Evolutionary conservation across 441 rosid genomes (phyloP).

Genomic region (Lepidium campestre): DNA sequence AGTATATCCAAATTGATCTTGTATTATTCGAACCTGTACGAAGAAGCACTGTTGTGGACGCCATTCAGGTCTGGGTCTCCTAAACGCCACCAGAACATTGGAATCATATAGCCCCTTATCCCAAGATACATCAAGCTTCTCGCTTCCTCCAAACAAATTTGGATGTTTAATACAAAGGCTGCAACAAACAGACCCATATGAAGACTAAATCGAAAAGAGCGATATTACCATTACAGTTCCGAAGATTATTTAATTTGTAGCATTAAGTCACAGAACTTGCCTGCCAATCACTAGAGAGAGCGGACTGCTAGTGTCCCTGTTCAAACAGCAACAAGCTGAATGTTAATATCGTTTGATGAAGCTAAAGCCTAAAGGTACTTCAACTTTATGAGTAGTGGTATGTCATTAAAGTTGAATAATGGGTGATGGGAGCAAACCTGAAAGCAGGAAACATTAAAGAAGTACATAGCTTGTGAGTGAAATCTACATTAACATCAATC

Average conservation of each 20-base stretch:
- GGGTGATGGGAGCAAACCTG: conserved; percentile 39
- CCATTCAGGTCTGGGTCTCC: conserved; percentile 95
- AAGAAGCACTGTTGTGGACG: conserved; percentile 84
- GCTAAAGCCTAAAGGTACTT: background rate
- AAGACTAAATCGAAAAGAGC: background rate
- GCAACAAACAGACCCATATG: conserved; percentile 27
- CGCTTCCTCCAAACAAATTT: conserved; percentile 95
- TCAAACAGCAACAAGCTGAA: background rate
- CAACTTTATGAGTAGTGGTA: background rate
- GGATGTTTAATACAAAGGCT: conserved; percentile 94
- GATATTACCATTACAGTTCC: background rate
- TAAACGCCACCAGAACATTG: conserved; percentile 65
- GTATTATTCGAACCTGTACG: conserved; percentile 44
- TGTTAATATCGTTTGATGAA: background rate
- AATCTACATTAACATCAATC: conserved; percentile 87
- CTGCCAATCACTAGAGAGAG: conserved; percentile 92
- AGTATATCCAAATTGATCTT: background rate
- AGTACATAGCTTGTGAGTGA: conserved; percentile 87
- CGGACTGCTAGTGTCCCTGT: conserved; percentile 64
- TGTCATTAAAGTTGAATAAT: background rate
- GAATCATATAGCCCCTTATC: conserved; percentile 91
- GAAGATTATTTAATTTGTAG: background rate
- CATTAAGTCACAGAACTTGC: conserved; percentile 26
- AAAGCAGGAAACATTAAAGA: conserved; percentile 70
- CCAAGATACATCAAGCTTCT: conserved; percentile 94